phyloP scores from a whole-genome alignment of 306 rosid genomes.

The Glycyrrhiza uralensis region DNA sequence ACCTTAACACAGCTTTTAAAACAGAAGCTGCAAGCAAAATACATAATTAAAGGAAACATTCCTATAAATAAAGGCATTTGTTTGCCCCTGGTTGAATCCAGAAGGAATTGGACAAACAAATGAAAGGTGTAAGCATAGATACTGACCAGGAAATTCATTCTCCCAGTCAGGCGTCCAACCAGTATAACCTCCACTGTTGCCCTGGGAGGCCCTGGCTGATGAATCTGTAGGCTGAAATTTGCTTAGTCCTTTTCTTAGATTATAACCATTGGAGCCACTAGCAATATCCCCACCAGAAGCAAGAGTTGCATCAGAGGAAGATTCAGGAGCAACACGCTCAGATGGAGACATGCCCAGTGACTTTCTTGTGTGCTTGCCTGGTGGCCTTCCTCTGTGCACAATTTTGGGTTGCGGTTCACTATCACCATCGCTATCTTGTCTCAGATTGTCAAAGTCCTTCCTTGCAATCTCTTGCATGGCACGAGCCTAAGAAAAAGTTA shows the following conservation, averaged over 20 bases:
- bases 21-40: conserved; percentile 74
- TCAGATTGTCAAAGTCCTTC: conserved; percentile 85
- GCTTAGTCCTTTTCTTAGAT: conserved; percentile 58
- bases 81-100: background rate
- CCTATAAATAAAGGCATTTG: background rate
- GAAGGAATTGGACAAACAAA: background rate
- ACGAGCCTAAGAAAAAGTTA: conserved; percentile 59
- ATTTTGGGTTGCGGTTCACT: conserved; percentile 63
- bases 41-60: conserved; percentile 1
- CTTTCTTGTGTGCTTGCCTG: conserved; percentile 65
- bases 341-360: conserved; percentile 42
- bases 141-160: conserved; percentile 82
- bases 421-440: conserved; percentile 77
- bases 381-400: conserved; percentile 89
- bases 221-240: conserved; percentile 51
- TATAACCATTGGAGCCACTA: conserved; percentile 56
- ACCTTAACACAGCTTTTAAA: conserved; percentile 63
- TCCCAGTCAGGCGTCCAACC: conserved; percentile 75
- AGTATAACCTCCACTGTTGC: conserved; percentile 50
- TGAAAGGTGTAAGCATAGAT: background rate
- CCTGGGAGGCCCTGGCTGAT: conserved; percentile 36
- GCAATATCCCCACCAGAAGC: conserved; percentile 66
- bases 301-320: conserved; percentile 57
- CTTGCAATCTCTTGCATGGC: conserved; percentile 79
- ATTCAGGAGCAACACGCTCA: conserved; percentile 52